phyloP scores from a whole-genome alignment of 441 rosid species.

The Populus hybrid region DNA sequence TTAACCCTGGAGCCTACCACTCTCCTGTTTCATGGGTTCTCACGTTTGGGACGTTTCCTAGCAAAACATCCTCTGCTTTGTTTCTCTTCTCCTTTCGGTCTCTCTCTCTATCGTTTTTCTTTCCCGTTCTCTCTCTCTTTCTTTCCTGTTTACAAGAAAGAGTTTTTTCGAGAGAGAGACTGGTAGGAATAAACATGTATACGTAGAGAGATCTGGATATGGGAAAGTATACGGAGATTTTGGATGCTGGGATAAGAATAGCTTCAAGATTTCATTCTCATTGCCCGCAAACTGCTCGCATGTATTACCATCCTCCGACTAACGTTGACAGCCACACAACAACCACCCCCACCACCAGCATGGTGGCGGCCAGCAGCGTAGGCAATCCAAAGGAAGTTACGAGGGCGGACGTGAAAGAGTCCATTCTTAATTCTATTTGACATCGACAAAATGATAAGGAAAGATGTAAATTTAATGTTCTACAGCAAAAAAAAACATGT shows the following conservation, averaged over 20 bases:
- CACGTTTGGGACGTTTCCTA: slow-evolving; percentile 29
- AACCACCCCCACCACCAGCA: slow-evolving; percentile 14
- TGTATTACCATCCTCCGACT: slow-evolving; percentile 81
- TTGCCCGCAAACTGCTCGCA: slow-evolving; percentile 84
- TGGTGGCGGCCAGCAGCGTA: neutral
- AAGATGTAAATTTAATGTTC: neutral
- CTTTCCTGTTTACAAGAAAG: neutral
- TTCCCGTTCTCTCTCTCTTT: neutral
- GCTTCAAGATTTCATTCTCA: slow-evolving; percentile 79
- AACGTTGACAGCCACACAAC: slow-evolving; percentile 31
- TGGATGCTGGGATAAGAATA: slow-evolving; percentile 38
- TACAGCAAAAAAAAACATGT: neutral
- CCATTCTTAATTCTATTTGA: slow-evolving; percentile 32
- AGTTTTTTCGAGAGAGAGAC: neutral
- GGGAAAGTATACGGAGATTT: slow-evolving; percentile 70
- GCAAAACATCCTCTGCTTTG: neutral
- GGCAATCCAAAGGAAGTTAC: slow-evolving; percentile 11
- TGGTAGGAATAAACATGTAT: neutral
- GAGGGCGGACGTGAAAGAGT: slow-evolving; percentile 26
- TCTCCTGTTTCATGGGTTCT: slow-evolving; percentile 20
- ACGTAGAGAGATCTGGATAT: slow-evolving; percentile 13
- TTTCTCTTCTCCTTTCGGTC: neutral
- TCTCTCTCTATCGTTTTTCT: neutral
- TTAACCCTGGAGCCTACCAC: neutral
- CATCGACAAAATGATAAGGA: neutral